Conservation (phyloP, 2,329 filamentous ascomycete species). For the Monilinia vaccinii-corymbosi region DNA sequence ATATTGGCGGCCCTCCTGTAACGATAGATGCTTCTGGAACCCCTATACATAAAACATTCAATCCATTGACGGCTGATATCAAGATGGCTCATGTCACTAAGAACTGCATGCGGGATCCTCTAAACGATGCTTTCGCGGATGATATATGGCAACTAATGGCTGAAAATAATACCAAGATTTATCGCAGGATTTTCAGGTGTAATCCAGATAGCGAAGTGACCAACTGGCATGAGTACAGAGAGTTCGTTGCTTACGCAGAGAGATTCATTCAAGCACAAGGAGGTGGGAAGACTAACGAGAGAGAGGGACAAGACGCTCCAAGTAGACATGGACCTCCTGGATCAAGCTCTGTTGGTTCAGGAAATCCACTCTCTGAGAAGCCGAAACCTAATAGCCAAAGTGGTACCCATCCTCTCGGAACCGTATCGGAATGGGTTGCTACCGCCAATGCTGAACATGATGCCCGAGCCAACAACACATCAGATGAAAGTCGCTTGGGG, state of each 20-base stretch:
- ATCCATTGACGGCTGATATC: conserved; percentile 57
- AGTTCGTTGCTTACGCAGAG: conserved; percentile 55
- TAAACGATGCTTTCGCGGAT: conserved; percentile 73
- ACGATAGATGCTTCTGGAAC: conserved; percentile 45
- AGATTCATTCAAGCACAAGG: conserved; percentile 51
- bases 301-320: conserved; percentile 25
- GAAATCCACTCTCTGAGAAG: conserved; percentile 13
- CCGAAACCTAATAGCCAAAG: conserved; percentile 19
- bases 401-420: conserved; percentile 19
- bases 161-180: conserved; percentile 92
- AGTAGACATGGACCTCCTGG: conserved; percentile 29
- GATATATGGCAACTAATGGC: conserved; percentile 83
- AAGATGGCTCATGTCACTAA: conserved; percentile 66
- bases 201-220: conserved; percentile 94
- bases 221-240: conserved; percentile 78
- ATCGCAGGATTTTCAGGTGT: conserved; percentile 86
- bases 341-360: not conserved
- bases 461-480: conserved; percentile 14
- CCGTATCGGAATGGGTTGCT: conserved; percentile 24
- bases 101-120: conserved; percentile 89
- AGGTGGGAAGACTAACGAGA: conserved; percentile 26
- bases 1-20: conserved; percentile 68
- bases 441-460: conserved; percentile 19
- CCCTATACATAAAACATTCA: conserved; percentile 36
- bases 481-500: conserved; percentile 13